phyloP scores from a whole-genome alignment of 2,329 filamentous ascomycete genomes.

The Alternaria sp. region DNA sequence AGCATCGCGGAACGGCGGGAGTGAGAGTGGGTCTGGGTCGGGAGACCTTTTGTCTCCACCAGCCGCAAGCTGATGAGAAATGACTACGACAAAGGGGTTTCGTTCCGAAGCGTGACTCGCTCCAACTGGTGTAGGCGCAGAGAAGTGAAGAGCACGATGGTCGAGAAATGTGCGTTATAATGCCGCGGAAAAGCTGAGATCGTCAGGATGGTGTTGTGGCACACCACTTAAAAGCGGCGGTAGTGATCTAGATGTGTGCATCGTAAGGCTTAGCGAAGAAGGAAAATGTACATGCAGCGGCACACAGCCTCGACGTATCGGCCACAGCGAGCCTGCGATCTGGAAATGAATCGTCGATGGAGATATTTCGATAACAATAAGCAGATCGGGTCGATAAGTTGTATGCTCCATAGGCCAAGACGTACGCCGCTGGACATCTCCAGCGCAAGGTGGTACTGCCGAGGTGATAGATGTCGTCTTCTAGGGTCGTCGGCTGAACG shows the following conservation, averaged over 20 bases:
- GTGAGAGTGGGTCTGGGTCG: background rate
- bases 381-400: background rate
- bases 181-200: background rate
- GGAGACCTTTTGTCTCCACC: background rate
- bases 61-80: background rate
- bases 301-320: background rate
- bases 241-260: conserved; percentile 6
- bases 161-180: background rate
- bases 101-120: background rate
- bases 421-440: background rate
- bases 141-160: background rate
- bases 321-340: background rate
- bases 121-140: background rate
- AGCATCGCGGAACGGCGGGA: background rate
- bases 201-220: background rate
- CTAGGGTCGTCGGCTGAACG: background rate
- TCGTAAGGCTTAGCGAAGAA: background rate
- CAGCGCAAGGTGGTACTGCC: background rate
- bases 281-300: conserved; percentile 1
- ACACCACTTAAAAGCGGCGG: background rate
- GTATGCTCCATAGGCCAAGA: background rate
- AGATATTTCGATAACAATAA: background rate
- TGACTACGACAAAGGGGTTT: background rate
- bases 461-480: background rate
- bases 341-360: background rate